Percentiles rank a stretch among this genome's conserved stretches.
phyloP scores from a whole-genome alignment of 2,329 filamentous ascomycete genomes.

The Colletotrichum sp. region DNA sequence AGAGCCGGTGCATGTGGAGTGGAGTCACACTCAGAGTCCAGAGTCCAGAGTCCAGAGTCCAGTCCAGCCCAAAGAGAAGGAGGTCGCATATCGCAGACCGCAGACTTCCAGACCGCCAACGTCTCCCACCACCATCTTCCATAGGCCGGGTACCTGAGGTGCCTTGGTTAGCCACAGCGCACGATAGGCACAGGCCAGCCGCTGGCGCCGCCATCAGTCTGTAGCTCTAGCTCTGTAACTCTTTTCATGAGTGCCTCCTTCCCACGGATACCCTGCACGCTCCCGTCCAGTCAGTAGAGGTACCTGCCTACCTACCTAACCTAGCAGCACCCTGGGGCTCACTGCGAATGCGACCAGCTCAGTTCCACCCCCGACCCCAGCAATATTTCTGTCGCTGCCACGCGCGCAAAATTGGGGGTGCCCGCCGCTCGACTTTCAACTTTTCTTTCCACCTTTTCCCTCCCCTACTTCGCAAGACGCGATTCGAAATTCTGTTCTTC shows the following conservation, averaged over 20 bases:
- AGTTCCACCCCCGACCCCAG: conserved; percentile 6
- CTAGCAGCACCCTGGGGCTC: neutral
- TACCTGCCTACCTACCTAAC: neutral
- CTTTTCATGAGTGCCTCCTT: neutral
- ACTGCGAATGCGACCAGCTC: neutral
- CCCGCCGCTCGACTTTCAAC: neutral
- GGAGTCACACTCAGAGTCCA: neutral
- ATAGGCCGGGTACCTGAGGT: neutral
- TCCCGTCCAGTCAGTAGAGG: neutral
- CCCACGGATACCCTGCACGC: neutral
- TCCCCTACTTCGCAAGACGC: neutral
- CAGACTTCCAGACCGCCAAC: neutral
- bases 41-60: neutral
- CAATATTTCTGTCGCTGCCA: neutral
- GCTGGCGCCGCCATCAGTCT: neutral
- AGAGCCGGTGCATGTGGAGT: neutral
- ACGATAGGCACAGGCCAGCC: neutral
- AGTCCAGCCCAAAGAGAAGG: neutral
- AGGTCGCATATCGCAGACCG: neutral
- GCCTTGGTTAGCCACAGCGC: neutral
- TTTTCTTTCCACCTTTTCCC: neutral
- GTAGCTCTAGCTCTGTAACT: neutral
- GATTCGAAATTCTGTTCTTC: neutral
- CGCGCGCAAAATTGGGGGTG: conserved; percentile 15
- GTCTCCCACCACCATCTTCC: neutral